Conservation (phyloP, 768 basidiomycete species). For the Lactifluus rugatus region DNA sequence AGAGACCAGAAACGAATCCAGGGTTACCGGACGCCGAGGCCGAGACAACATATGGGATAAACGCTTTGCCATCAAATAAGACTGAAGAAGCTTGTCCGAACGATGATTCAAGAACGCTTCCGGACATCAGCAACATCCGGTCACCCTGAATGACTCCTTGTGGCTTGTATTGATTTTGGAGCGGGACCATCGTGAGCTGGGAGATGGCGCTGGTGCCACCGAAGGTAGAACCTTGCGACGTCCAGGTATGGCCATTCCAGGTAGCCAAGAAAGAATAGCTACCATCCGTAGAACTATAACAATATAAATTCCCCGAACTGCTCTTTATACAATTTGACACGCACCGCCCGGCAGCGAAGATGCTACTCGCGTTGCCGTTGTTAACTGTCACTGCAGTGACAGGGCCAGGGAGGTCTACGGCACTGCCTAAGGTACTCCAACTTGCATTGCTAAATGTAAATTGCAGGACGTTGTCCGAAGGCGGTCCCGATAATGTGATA, state of each 20-base stretch:
- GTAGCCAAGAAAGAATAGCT: constrained; percentile 63
- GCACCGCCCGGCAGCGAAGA: constrained; percentile 85
- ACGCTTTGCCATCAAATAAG: constrained; percentile 74
- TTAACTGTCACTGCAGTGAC: constrained; percentile 85
- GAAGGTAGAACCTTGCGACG: constrained; percentile 48
- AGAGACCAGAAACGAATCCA: constrained; percentile 67
- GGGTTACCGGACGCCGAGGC: constrained; percentile 52
- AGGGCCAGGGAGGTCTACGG: constrained; percentile 69
- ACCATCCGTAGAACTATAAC: constrained; percentile 43
- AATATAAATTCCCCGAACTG: neutral
- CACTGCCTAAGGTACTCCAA: constrained; percentile 62
- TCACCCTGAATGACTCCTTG: constrained; percentile 72
- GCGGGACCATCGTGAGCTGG: constrained; percentile 84
- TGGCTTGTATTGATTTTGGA: constrained; percentile 61
- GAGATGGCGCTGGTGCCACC: constrained; percentile 54
- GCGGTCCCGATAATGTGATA: constrained; percentile 55
- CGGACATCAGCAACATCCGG: constrained; percentile 85
- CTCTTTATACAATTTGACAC: constrained; percentile 22
- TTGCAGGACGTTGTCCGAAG: constrained; percentile 59
- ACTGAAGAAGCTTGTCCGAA: constrained; percentile 78
- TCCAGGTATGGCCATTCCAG: constrained; percentile 82
- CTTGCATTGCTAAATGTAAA: constrained; percentile 62
- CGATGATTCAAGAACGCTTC: constrained; percentile 53
- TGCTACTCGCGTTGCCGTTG: constrained; percentile 64
- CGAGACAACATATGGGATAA: constrained; percentile 77